phyloP scores from a whole-genome alignment of 108 stramenopile species.

The Fragilaria crotonensis region DNA sequence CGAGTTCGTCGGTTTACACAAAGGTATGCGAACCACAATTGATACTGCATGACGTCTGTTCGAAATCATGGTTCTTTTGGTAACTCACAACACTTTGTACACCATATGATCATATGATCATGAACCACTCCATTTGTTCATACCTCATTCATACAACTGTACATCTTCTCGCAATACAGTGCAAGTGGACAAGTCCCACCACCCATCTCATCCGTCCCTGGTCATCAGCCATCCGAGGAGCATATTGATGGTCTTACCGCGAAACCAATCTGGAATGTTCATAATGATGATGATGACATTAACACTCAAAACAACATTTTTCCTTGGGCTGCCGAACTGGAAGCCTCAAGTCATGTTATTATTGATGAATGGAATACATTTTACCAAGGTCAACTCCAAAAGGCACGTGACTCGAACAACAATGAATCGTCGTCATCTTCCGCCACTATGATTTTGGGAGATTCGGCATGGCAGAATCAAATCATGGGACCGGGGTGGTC shows the following conservation, averaged over 20 bases:
- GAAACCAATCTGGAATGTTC: slow-evolving; percentile 79
- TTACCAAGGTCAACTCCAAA: slow-evolving; percentile 43
- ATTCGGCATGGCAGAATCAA: slow-evolving; percentile 79
- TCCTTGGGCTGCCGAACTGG: slow-evolving; percentile 78
- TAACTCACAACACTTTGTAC: too few relatives aligned
- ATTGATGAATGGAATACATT: slow-evolving; percentile 80
- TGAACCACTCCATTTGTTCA: neutral
- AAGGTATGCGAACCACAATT: slow-evolving; percentile 18
- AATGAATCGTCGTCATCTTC: too few relatives aligned
- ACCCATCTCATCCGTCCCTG: slow-evolving; percentile 33
- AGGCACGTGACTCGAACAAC: slow-evolving; percentile 22
- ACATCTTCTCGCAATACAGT: slow-evolving; percentile 7
- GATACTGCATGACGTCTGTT: too few relatives aligned
- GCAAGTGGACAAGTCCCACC: slow-evolving; percentile 48
- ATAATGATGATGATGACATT: slow-evolving; percentile 24
- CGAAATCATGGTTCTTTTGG: too few relatives aligned
- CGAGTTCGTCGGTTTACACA: slow-evolving; percentile 55
- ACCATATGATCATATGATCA: neutral
- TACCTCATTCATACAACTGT: neutral
- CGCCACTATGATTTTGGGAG: slow-evolving; percentile 54
- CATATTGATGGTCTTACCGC: slow-evolving; percentile 84
- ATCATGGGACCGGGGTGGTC: slow-evolving; percentile 92
- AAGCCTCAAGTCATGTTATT: slow-evolving; percentile 66
- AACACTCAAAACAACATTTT: too few relatives aligned
- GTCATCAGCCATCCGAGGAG: slow-evolving; percentile 85